Conservation (phyloP, 2,329 filamentous ascomycete species). For the Remersonia thermophila region DNA sequence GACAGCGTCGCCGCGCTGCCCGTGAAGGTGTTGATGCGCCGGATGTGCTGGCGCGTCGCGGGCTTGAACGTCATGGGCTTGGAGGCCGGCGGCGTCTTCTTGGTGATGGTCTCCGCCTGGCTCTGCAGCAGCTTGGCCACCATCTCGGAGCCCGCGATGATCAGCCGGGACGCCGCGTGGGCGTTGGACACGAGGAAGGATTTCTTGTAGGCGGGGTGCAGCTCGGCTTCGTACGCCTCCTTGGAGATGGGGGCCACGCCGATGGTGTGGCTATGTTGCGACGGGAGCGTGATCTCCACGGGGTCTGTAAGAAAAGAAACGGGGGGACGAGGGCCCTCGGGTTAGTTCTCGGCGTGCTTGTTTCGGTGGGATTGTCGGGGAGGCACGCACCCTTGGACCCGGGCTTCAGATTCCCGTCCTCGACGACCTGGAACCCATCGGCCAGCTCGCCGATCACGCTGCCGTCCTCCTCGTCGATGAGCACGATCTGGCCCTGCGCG, state of each 20-base stretch:
- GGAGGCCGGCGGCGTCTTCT: constrained; percentile 61
- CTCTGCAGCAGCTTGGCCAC: constrained; percentile 65
- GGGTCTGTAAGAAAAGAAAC: no score
- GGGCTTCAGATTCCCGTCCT: constrained; percentile 60
- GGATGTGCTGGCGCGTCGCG: constrained; percentile 69
- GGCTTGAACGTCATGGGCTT: constrained; percentile 84
- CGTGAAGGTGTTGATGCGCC: constrained; percentile 83
- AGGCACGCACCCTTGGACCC: constrained; percentile 92
- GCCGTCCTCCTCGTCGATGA: constrained; percentile 92
- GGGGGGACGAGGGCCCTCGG: no score
- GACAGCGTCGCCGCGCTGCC: constrained; percentile 66
- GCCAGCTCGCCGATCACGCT: constrained; percentile 87
- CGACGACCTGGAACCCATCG: constrained; percentile 68
- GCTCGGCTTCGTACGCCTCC: constrained; percentile 62
- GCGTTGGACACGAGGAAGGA: constrained; percentile 80
- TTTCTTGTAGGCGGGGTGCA: constrained; percentile 85
- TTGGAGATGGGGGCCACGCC: constrained; percentile 54
- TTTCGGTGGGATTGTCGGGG: no score
- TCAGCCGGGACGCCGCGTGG: constrained; percentile 74
- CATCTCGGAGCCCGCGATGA: constrained; percentile 75
- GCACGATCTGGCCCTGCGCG: constrained; percentile 67
- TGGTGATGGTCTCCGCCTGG: constrained; percentile 69
- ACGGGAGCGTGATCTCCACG: constrained; percentile 64
- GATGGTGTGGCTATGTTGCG: constrained; percentile 51
- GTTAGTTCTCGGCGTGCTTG: no score